A percentile compares a stretch with the other conserved stretches of the same genome.
These are phyloP conservation scores for Licmophora abbreviata DNA, from an alignment of 108 stramenopile species.

Conservation along the genomic window DNA sequence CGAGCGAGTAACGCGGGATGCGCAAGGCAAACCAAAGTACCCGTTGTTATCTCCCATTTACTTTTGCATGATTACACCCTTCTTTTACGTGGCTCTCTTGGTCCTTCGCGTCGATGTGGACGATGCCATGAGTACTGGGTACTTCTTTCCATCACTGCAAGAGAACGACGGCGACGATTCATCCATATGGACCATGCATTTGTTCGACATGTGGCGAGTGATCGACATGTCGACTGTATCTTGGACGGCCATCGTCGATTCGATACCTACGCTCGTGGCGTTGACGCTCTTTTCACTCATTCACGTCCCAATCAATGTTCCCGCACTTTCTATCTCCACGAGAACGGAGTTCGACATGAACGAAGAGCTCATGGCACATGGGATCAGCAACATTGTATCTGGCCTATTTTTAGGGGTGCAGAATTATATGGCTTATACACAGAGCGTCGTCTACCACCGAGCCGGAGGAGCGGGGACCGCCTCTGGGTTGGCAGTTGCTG, in stretches of 20 bases:
- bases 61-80: constrained; percentile 71
- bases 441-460: constrained; percentile 63
- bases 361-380: constrained; percentile 72
- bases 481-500: constrained; percentile 37
- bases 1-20: constrained; percentile 27
- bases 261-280: constrained; percentile 55
- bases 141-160: constrained; percentile 58
- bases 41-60: constrained; percentile 73
- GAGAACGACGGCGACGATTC: constrained; percentile 5
- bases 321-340: constrained; percentile 70
- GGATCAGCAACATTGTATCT: constrained; percentile 60
- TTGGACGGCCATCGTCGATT: constrained; percentile 43
- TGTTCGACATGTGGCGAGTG: constrained; percentile 33
- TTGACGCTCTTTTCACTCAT: constrained; percentile 62
- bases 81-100: constrained; percentile 44
- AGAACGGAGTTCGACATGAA: constrained; percentile 73
- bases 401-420: too few relatives aligned
- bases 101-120: constrained; percentile 21
- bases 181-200: constrained; percentile 12
- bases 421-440: constrained; percentile 73
- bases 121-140: constrained; percentile 35
- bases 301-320: constrained; percentile 86
- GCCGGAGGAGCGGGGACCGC: constrained; percentile 55
- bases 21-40: constrained; percentile 41
- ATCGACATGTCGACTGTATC: constrained; percentile 35